These are phyloP conservation scores for Teratosphaeria nubilosa DNA, from an alignment of 2,329 filamentous ascomycete genomes.

Conservation along the genomic window DNA sequence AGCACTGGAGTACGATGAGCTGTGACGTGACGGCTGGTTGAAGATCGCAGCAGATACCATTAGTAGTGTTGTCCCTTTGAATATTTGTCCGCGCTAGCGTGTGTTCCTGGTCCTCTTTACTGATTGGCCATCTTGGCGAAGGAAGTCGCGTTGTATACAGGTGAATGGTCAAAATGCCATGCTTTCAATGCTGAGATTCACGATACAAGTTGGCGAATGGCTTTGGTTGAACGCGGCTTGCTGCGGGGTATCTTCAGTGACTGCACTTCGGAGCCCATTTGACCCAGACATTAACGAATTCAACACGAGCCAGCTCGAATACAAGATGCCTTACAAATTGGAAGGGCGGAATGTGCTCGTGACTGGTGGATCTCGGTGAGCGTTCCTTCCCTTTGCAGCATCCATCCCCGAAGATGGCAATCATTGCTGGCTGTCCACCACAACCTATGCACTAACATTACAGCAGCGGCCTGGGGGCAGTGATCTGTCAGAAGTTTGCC, in stretches of 20 bases:
- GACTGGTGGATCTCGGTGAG: conserved; percentile 54
- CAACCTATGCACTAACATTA: conserved; percentile 2
- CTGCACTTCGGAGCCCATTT: not conserved
- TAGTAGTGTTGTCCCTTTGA: too few species aligned
- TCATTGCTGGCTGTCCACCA: not conserved
- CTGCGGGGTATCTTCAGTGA: not conserved
- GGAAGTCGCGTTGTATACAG: too few species aligned
- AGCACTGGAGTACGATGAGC: not conserved
- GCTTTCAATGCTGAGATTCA: too few species aligned
- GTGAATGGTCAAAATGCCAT: too few species aligned
- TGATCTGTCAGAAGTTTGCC: conserved; percentile 58
- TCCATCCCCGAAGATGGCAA: not conserved
- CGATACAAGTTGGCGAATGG: too few species aligned
- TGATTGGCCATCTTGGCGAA: too few species aligned
- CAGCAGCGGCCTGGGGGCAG: conserved; percentile 60
- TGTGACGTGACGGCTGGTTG: too few species aligned
- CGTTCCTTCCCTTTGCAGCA: not conserved
- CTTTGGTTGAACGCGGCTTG: not conserved
- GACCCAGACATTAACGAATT: not conserved
- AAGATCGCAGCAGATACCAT: too few species aligned
- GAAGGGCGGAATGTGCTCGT: conserved; percentile 53
- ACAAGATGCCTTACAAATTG: conserved; percentile 51
- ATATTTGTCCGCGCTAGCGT: too few species aligned
- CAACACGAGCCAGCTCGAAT: not conserved
- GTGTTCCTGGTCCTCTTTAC: too few species aligned